Percentiles rank a stretch among this genome's conserved stretches.
Conservation (phyloP, 2,329 filamentous ascomycete genomes). For the Colletotrichum sublineola region DNA sequence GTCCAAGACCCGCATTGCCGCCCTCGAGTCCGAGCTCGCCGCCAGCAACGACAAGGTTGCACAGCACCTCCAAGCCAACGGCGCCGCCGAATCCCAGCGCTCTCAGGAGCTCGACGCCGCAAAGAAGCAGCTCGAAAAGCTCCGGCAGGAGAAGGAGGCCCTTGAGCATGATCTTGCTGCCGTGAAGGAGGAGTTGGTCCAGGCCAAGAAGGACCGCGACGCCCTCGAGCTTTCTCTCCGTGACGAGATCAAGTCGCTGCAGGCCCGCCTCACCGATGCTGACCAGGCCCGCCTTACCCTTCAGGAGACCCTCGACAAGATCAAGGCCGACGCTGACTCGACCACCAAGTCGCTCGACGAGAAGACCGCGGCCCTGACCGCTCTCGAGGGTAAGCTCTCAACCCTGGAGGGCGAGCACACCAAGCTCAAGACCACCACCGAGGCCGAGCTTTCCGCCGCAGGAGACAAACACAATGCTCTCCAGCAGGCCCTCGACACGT, state of each 20-base stretch:
- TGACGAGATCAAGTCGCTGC: constrained; percentile 50
- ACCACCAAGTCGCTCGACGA: constrained; percentile 47
- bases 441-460: constrained; percentile 45
- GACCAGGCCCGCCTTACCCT: constrained; percentile 51
- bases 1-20: constrained; percentile 50
- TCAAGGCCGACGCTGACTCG: constrained; percentile 51
- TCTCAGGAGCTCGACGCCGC: constrained; percentile 43
- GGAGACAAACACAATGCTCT: constrained; percentile 42
- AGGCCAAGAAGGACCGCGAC: constrained; percentile 52
- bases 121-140: constrained; percentile 45
- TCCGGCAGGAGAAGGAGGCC: constrained; percentile 49
- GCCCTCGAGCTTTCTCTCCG: constrained; percentile 50
- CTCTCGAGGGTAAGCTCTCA: constrained; percentile 48
- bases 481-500: constrained; percentile 45
- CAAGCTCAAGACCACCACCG: constrained; percentile 47
- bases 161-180: constrained; percentile 51
- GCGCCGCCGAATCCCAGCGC: constrained; percentile 45
- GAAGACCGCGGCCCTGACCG: constrained; percentile 48
- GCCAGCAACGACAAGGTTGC: constrained; percentile 44
- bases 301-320: constrained; percentile 48
- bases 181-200: constrained; percentile 51
- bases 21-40: constrained; percentile 53
- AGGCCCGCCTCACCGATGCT: constrained; percentile 53
- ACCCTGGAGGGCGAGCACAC: constrained; percentile 47
- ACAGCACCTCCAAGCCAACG: constrained; percentile 47